Base-by-base conservation (phyloP, 768 basidiomycete genomes). In the Crassisporium funariophilum region DNA sequence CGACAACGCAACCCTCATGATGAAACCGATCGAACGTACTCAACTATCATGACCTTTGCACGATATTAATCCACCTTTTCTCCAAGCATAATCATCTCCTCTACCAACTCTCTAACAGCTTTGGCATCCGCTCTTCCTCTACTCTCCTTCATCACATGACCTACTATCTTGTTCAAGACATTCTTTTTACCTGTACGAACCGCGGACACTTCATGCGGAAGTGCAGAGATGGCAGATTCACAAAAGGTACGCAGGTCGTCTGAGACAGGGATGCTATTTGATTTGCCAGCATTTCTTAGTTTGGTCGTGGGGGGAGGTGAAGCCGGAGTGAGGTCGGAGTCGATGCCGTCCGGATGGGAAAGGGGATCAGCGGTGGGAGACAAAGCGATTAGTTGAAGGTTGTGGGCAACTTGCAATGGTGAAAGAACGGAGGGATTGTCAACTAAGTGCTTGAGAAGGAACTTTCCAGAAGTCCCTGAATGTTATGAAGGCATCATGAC, bases 131-230 rank as follows among this genome's bases (percentile, higher is more conserved):
- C 91, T 35, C 81, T 77, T 12, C 95, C 95, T 47, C 80, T 72
- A 52, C 83, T 89, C 40, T 78, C 64, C 64, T 83, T 86, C 90
- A 98, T 94, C 21, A 95, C 89, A 56, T 80, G 75, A 0, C 94
- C 94, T 1, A 95, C 74, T 35, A 98, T 74, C 50, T 86, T 84
- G 69, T 88, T 88, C 29, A 94, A 54, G 4, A 91, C 91, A 49
- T 84, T 87, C n/a, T 66, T 67, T 43, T 87, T 86, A 0, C 95
- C 94, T 13, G 70, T 70, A 12, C 77, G 77, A 29, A 86, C 76
- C 13, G 82, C 85, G 4, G 75, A 74, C 2, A 77, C 83, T 59
- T 92, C 88, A 31, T 72, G 67, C 0, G 91, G 90, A 35, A 90
- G 70, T 1, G 74, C 75, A 9, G 67, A 64, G 22, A 97, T 83